phyloP scores from a whole-genome alignment of 1,284 basidiomycete genomes.

The Phylloboletellus chloephorus region DNA sequence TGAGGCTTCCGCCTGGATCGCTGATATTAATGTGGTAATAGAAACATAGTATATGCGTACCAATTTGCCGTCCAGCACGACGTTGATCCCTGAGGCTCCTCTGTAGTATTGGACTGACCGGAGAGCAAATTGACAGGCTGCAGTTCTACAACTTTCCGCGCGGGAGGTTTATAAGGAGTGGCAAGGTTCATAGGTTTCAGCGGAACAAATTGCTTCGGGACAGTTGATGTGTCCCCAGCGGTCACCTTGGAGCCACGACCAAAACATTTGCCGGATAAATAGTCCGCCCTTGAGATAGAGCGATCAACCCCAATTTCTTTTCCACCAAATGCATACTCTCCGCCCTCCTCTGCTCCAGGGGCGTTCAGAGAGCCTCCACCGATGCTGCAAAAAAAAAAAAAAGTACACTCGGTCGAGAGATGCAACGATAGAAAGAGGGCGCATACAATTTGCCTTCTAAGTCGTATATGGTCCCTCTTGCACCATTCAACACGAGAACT shows the following conservation, averaged over 20 bases:
- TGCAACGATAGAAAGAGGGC: conserved; percentile 1
- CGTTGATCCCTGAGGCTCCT: conserved; percentile 15
- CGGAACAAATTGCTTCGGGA: conserved; percentile 44
- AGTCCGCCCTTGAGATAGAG: conserved; percentile 51
- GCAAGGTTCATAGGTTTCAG: conserved; percentile 33
- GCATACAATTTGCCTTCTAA: conserved; percentile 56
- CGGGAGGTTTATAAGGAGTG: conserved; percentile 28
- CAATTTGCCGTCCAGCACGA: conserved; percentile 67
- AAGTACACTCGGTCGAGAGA: conserved; percentile 8
- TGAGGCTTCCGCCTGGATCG: conserved; percentile 67
- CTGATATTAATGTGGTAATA: conserved; percentile 7
- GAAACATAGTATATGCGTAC: conserved; percentile 33
- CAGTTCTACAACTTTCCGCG: conserved; percentile 34
- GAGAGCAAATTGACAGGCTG: conserved; percentile 39
- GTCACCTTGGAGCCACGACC: conserved; percentile 31
- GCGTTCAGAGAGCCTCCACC: conserved; percentile 38
- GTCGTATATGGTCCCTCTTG: conserved; percentile 52
- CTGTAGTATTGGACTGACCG: conserved; percentile 11
- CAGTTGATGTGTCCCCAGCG: conserved; percentile 19
- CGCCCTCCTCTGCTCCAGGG: conserved; percentile 41
- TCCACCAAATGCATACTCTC: conserved; percentile 54
- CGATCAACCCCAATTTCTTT: conserved; percentile 71
- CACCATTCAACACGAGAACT: conserved; percentile 50
- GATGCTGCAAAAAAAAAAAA: conserved; percentile 30
- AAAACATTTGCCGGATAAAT: conserved; percentile 61